A percentile compares a stretch with the other conserved stretches of the same genome.
phyloP scores from a whole-genome alignment of 345 rosid genomes.

The Eucalyptus polybractea region DNA sequence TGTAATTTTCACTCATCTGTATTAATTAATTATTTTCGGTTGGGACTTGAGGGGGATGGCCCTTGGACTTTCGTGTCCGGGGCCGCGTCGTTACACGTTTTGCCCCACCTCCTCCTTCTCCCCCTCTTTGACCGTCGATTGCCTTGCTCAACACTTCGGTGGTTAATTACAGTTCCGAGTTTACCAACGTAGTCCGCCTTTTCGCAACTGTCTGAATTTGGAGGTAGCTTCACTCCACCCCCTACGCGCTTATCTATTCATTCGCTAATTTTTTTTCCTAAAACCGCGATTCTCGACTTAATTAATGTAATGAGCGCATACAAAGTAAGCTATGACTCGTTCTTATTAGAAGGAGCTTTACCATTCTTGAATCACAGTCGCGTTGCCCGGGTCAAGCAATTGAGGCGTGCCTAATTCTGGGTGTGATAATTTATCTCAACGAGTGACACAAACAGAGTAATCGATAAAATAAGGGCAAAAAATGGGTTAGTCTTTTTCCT shows the following conservation, averaged over 20 bases:
- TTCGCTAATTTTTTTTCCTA: background rate
- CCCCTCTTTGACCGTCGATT: background rate
- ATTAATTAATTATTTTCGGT: background rate
- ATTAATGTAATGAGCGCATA: background rate
- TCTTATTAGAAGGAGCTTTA: background rate
- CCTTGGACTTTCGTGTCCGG: background rate
- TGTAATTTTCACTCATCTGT: background rate
- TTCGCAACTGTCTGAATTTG: background rate
- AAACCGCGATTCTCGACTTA: background rate
- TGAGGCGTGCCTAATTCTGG: accelerated
- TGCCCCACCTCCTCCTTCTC: background rate
- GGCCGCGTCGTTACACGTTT: background rate
- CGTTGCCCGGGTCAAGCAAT: background rate
- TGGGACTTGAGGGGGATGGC: background rate
- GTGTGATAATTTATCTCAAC: background rate
- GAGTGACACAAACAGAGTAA: too few relatives aligned
- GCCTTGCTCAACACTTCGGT: background rate
- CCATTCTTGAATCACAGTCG: accelerated
- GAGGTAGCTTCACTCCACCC: background rate
- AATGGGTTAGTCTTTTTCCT: background rate
- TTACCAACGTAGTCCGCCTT: background rate
- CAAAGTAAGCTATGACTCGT: background rate
- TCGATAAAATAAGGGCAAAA: too few relatives aligned
- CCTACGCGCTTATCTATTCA: background rate
- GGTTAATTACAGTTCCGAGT: background rate